phyloP scores from a whole-genome alignment of 768 basidiomycete species.

The Cytidiella melzeri region DNA sequence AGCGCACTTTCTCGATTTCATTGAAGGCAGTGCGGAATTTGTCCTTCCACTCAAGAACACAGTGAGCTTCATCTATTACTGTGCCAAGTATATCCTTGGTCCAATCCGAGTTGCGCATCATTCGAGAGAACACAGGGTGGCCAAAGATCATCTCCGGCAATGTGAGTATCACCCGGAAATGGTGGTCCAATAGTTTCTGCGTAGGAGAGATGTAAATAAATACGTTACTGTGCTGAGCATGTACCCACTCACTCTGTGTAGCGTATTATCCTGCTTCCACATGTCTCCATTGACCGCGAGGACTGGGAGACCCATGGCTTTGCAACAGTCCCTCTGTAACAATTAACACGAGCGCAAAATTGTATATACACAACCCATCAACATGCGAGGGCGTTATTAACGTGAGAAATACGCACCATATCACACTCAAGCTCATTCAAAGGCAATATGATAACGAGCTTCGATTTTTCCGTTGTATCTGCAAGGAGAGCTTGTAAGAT shows the following conservation, averaged over 20 bases:
- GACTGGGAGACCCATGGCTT: slow-evolving; percentile 23
- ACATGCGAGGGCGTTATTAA: no score
- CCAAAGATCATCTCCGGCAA: slow-evolving; percentile 16
- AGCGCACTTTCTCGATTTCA: slow-evolving; percentile 3
- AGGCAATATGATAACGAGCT: no score
- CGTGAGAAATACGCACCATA: no score
- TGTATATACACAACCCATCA: no score
- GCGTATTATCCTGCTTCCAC: slow-evolving; percentile 22
- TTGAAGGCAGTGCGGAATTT: slow-evolving; percentile 8
- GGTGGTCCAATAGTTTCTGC: slow-evolving; percentile 21
- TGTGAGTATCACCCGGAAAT: slow-evolving; percentile 26
- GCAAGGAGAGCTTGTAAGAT: no score
- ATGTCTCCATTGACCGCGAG: slow-evolving; percentile 33
- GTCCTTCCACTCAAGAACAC: slow-evolving; percentile 7
- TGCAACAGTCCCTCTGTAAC: slow-evolving; percentile 24
- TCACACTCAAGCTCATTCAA: no score
- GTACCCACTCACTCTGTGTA: slow-evolving; percentile 22
- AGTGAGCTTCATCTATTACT: slow-evolving; percentile 16
- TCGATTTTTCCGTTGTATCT: no score
- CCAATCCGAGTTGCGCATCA: slow-evolving; percentile 15
- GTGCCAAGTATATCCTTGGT: slow-evolving; percentile 1
- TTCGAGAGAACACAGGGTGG: slow-evolving; percentile 24
- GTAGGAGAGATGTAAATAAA: not conserved
- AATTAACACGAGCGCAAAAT: no score
- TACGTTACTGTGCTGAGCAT: no score